These are phyloP conservation scores for Amylocystis lapponica DNA, from an alignment of 768 basidiomycete species.

Conservation along the genomic window DNA sequence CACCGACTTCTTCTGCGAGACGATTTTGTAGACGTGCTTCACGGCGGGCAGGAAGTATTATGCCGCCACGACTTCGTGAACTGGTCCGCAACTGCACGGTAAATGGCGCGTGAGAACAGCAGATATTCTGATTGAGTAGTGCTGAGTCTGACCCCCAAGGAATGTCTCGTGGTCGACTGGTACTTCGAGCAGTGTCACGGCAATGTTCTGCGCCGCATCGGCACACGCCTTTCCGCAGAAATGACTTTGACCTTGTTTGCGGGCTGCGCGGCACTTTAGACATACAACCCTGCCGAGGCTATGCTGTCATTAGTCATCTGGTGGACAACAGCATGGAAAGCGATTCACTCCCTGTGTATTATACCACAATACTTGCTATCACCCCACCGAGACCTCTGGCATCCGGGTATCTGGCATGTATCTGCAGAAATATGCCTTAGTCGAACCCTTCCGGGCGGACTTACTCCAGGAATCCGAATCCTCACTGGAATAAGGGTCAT, in stretches of 20 bases:
- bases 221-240: slow-evolving; percentile 56
- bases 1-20: slow-evolving; percentile 42
- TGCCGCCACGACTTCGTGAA: slow-evolving; percentile 71
- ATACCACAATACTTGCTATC: slow-evolving; percentile 44
- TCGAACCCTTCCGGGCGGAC: slow-evolving; percentile 30
- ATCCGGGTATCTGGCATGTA: slow-evolving; percentile 47
- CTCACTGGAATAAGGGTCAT: background rate
- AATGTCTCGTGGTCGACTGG: slow-evolving; percentile 56
- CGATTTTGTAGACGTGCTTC: slow-evolving; percentile 58
- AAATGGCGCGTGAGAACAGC: no score
- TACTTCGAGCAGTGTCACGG: slow-evolving; percentile 55
- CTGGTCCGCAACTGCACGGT: slow-evolving; percentile 55
- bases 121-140: no score
- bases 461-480: background rate
- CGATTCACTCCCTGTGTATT: slow-evolving; percentile 43
- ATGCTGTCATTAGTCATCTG: background rate
- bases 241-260: slow-evolving; percentile 51
- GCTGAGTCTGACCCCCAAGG: slow-evolving; percentile 62
- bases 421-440: slow-evolving; percentile 24
- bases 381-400: slow-evolving; percentile 24
- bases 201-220: slow-evolving; percentile 47
- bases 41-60: slow-evolving; percentile 53
- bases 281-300: slow-evolving; percentile 39
- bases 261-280: slow-evolving; percentile 52
- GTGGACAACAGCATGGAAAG: slow-evolving; percentile 27